Base-by-base conservation (phyloP, 2,329 filamentous ascomycete genomes). In the Chlorencoelia australis region DNA sequence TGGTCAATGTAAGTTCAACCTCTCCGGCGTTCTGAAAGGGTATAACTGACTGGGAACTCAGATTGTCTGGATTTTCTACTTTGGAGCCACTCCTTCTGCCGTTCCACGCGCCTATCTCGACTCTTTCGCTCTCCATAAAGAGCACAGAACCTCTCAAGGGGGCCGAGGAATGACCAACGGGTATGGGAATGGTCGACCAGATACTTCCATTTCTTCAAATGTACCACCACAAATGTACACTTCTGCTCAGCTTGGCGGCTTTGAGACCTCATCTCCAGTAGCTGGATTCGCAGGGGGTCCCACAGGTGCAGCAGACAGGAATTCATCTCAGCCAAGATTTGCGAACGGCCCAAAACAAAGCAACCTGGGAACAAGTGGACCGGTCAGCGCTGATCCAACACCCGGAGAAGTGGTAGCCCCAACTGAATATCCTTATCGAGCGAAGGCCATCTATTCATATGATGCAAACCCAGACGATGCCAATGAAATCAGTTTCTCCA, bases 31-130 rank as follows among this genome's bases (percentile, higher is more conserved):
- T 18, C 14, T 29, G 4, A 30, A 14, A 21, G 29, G n/a, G n/a
- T 14, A 15, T 33, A n/a, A 11, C 42, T 47, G 30, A 50, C 33
- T 16, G 16, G 22, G 14, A 19, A 28, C 7, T 7, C 51, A 95
- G 88, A 84, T 94, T 51, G 75, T 96, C 41, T 98, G 91, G 91
- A 94, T 95, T 50, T 94, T 96, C 64, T 96, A 96, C 68, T 98
- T 95, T 55, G 91, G 91, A 53, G 94, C 89, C 2, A 82, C 87
- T 13, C 87, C 89, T 1, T 83, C 85, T 27, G 84, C 88, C 11
- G 75, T 80, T 37, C 84, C 88, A 45, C 83, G 89, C 52, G 80
- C 85, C 39, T 94, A 93, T 59, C 82, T 96, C 51, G 91, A 98
- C 63, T 94, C 89, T 1, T 95, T 95, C 56, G 87, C 91, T 32